Percentiles rank a stretch among this genome's conserved stretches.
Evolutionary conservation across 1,139 yeast genomes (phyloP).

Genomic region (Kodamaea derodonti): DNA sequence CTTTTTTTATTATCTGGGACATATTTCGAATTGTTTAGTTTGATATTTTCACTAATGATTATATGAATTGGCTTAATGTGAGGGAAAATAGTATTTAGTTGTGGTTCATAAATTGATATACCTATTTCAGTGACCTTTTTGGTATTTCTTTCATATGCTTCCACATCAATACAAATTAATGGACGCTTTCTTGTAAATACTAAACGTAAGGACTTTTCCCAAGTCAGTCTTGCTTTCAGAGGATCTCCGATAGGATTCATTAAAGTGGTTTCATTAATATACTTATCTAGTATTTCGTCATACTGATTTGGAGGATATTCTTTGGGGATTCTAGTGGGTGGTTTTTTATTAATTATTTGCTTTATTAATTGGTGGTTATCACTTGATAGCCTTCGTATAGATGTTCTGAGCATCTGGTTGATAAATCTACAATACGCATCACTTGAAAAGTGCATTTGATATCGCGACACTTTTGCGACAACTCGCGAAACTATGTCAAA

Average conservation of each 20-base stretch:
- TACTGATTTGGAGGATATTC: conserved; percentile 2
- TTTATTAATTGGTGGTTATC: too few species aligned
- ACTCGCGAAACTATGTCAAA: too few species aligned
- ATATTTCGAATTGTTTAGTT: conserved; percentile 13
- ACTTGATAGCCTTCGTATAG: too few species aligned
- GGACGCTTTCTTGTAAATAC: conserved; percentile 19
- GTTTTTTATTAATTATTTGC: too few species aligned
- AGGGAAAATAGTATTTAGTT: conserved; percentile 14
- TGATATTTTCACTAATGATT: conserved; percentile 15
- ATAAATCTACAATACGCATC: too few species aligned
- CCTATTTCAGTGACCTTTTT: conserved; percentile 21
- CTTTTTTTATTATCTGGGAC: conserved; percentile 20
- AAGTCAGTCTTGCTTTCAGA: not conserved
- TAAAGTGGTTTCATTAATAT: conserved; percentile 6
- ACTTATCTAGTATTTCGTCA: conserved; percentile 8
- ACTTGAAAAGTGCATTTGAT: too few species aligned
- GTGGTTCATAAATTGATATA: conserved; percentile 21
- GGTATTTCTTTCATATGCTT: conserved; percentile 19
- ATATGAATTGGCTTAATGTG: conserved; percentile 17
- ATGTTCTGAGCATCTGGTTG: too few species aligned
- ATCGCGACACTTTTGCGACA: too few species aligned
- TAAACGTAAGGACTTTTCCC: conserved; percentile 11
- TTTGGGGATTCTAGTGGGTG: too few species aligned
- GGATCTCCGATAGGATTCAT: not conserved
- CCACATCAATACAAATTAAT: conserved; percentile 21